Conservation (phyloP, 1,139 yeast genomes). For the Chernovozyma sophiae-reginae region DNA sequence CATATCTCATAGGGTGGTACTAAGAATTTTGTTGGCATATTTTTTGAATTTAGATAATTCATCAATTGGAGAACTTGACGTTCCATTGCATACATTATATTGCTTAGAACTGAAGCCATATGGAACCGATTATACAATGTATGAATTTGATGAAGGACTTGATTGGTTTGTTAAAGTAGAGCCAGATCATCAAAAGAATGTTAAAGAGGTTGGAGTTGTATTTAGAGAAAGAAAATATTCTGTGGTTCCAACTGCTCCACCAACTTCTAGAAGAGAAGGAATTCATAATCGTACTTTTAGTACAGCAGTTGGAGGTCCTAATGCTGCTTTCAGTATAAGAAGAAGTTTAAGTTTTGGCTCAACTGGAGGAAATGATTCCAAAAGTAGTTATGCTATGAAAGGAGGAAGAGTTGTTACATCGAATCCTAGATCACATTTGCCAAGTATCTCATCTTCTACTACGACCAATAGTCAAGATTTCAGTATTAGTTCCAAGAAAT, state of each 20-base stretch:
- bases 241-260: constrained; percentile 71
- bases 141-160: constrained; percentile 72
- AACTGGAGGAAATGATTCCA: constrained; percentile 1
- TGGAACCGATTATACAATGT: constrained; percentile 89
- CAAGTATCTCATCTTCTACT: background rate
- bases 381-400: background rate
- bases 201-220: constrained; percentile 63
- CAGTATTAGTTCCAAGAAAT: constrained; percentile 1
- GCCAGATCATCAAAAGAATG: constrained; percentile 57
- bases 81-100: constrained; percentile 87
- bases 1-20: constrained; percentile 86
- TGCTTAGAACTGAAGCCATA: constrained; percentile 90
- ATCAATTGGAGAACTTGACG: constrained; percentile 84
- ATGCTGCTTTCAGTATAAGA: constrained; percentile 13
- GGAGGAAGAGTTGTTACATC: background rate
- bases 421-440: background rate
- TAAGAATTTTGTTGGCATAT: constrained; percentile 82
- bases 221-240: constrained; percentile 65
- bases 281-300: constrained; percentile 2
- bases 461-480: background rate
- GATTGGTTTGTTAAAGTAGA: constrained; percentile 79
- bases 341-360: constrained; percentile 17
- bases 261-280: constrained; percentile 17
- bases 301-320: constrained; percentile 3
- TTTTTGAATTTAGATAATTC: constrained; percentile 82